Conservation (phyloP, 202 grass and related monocot species). For the Setaria italica region DNA sequence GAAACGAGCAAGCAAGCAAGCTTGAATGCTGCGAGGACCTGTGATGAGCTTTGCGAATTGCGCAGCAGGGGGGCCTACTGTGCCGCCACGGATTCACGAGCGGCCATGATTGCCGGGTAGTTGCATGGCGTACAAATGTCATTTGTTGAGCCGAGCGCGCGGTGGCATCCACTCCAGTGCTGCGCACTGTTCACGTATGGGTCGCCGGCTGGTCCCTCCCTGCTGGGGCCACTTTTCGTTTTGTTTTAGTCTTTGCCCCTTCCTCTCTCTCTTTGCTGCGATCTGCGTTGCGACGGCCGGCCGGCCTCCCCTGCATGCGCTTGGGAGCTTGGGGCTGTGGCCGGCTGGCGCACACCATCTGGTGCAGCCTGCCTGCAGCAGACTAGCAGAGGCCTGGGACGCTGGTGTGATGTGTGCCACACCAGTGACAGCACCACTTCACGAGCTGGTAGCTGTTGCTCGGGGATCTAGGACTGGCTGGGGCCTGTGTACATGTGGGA, state of each 20-base stretch:
- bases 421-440: neutral
- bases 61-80: neutral
- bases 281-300: neutral
- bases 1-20: constrained; percentile 2
- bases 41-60: neutral
- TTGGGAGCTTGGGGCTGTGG: neutral
- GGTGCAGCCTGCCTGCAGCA: neutral
- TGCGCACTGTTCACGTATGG: constrained; percentile 31
- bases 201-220: neutral
- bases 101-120: constrained; percentile 33
- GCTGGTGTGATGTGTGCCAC: constrained; percentile 5
- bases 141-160: constrained; percentile 11
- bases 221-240: neutral
- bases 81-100: constrained; percentile 7
- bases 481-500: neutral
- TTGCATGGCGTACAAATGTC: constrained; percentile 39
- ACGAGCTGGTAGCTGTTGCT: neutral
- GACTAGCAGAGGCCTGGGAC: neutral
- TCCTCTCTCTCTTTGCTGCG: neutral
- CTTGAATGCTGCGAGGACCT: constrained; percentile 6
- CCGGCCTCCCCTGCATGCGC: neutral
- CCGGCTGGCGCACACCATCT: constrained; percentile 3
- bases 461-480: constrained; percentile 11
- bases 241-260: neutral
- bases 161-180: neutral